Base-by-base conservation (phyloP, 2,329 filamentous ascomycete genomes). In the Diaporthe sp. region DNA sequence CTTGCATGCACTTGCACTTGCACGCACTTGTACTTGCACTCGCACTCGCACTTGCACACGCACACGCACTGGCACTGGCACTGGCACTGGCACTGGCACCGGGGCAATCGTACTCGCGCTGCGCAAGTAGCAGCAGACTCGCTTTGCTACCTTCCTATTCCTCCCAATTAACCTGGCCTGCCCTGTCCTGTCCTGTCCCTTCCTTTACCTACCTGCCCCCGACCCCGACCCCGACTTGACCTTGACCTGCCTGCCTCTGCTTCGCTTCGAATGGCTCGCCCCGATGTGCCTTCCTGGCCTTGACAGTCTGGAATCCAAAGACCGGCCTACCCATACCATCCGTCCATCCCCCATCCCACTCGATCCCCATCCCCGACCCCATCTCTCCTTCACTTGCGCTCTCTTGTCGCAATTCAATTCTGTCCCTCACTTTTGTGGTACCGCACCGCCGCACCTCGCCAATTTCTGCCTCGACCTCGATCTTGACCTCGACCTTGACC, bases 61-160 rank as follows among this genome's bases (percentile, higher is more conserved):
- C 44, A 53, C 71, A 22, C 25, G 71, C 71, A 67, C 25, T 53
- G 19, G 34, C 60, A 67, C 25, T 53, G 19, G 34, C 60, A 58
- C 71, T 53, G 34, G 55, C 28, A 62, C 44, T 53, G 39, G 37
- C 31, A 31, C n/a, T 53, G 39, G 37, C 31, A 31, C n/a, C 61
- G 70, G 53, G 44, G 75, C 65, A 42, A 67, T 60, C 51, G 75
- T 62, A 51, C 55, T 62, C 34, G 44, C 62, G 44, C 70, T n/a
- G 37, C 57, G 49, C 31, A 37, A 61, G 25, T 39, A 62, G 71
- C 57, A 72, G 55, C 49, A 53, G 65, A 53, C 31, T 39, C 53
- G 65, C 46, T 55, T 75, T 76, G 75, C 75, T 73, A 76, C 73
- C 75, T 76, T 75, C 75, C 75, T 76, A 76, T 73, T 68, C 65